Evolutionary conservation across 768 basidiomycete genomes (phyloP), one percentile per base, ranked within the genome.

Genomic region (Leucosporidium creatinivorum): DNA sequence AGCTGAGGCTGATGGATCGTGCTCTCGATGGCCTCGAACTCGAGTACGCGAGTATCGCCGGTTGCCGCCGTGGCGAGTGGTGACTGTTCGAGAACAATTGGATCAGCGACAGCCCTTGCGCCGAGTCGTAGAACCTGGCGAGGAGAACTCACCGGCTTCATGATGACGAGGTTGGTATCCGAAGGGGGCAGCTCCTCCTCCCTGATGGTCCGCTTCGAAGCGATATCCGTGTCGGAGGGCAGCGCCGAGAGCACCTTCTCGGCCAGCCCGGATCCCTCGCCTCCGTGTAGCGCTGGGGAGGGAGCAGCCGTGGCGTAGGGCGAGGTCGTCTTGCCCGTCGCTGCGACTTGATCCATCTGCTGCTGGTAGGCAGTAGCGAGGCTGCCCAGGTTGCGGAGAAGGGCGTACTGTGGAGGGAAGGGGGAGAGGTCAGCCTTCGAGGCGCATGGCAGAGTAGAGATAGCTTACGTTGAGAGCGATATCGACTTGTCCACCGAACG

Each of bases 271-370:
- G 13, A 10, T 7, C 50, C 50, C 21, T 51, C 50, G 31, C 31
- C 19, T 49, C 9, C 1, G 23, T 51, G 25, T 23, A 30, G 28
- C 21, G 61, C 15, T 10, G 23, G 31, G 17, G 26, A 6, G 54
- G 39, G 12, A 18, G 25, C 30, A n/a, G 30, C n/a, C 19, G 28
- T 47, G 39, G 21, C 58, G 58, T 30, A 15, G 89, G 89, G 4
- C 87, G 87, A 76, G 88, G 88, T 88, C 88, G 33, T 23, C 49
- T 18, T 31, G 8, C 23, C 10, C 15, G 60, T n/a, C 60, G 49
- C 25, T 28, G 62, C 66, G 26, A 52, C 65, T 44, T 55, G 63
- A 58, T 62, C 44, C 51, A 63, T 63, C 61, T 51, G 60, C 49
- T 62, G 57, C 48, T 62, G 51, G 25, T 67, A 65, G 7, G 61